These are phyloP conservation scores for Alternaria alternata DNA, from an alignment of 2,329 filamentous ascomycete genomes.

Conservation along the genomic window DNA sequence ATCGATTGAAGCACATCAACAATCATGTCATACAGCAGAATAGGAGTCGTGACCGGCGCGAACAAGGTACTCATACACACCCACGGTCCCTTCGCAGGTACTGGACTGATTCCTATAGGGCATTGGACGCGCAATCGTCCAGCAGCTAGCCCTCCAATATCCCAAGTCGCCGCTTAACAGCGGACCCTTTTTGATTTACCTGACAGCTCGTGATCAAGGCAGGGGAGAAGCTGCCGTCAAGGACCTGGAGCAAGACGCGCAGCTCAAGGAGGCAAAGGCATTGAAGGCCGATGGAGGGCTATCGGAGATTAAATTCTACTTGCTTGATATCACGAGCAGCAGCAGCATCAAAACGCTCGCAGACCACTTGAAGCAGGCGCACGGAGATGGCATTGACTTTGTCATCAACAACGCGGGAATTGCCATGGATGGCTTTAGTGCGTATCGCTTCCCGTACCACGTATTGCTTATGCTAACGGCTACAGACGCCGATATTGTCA, in stretches of 20 bases:
- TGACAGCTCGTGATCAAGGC: constrained; percentile 60
- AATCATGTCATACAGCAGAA: constrained; percentile 45
- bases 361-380: constrained; percentile 53
- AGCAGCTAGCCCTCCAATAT: constrained; percentile 63
- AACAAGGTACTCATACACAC: constrained; percentile 55
- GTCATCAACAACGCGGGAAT: constrained; percentile 64
- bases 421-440: constrained; percentile 57
- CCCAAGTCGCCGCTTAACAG: constrained; percentile 58
- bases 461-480: not conserved
- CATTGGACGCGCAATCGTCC: constrained; percentile 61
- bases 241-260: constrained; percentile 54
- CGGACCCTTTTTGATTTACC: constrained; percentile 61
- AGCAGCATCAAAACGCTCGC: constrained; percentile 56
- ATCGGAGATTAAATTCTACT: constrained; percentile 58
- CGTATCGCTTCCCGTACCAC: not conserved
- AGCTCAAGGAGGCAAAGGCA: constrained; percentile 58
- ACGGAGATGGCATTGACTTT: constrained; percentile 61
- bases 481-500: constrained; percentile 57
- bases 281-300: constrained; percentile 48
- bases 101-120: constrained; percentile 36
- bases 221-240: constrained; percentile 59
- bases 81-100: not conserved
- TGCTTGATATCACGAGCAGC: constrained; percentile 59
- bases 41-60: constrained; percentile 64
- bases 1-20: not conserved